Base-by-base conservation (phyloP, 2,329 filamentous ascomycete genomes). In the Piedraia hortae region DNA sequence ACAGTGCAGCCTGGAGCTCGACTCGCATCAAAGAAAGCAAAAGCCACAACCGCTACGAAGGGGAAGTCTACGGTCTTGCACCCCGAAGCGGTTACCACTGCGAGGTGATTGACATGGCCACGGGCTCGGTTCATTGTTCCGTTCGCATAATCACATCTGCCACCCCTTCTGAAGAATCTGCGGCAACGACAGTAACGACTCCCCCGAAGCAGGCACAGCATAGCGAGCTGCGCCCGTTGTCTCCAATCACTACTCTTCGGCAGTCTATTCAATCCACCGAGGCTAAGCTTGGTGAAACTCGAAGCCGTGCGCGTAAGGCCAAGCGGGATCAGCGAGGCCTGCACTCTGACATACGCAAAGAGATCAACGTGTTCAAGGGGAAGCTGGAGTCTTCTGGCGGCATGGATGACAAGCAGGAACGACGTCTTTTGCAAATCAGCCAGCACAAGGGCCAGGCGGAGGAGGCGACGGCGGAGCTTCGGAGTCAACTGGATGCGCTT, bases 1-100 rank as follows among this genome's bases (percentile, higher is more conserved):
- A 82, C 43, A 67, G 74, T 22, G 70, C 71, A 6, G 58, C 65
- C 28, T 82, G 73, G 73, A 71, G 72, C 37, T 71, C 71, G 2
- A 73, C 69, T 6, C 59, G 68, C 32, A 77, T 80, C 36, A 57
- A 39, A 22, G 59, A 25, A 36, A 50, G 19, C 42, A 53, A 26
- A 41, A 47, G 22, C 43, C 27, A 47, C 44, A 33, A 49, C 45
- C 21, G 45, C 34, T 38, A 44, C 37, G 54, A 54, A 20, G 73
- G 71, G 31, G 60, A 65, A 40, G 62, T 69, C 23, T 65, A 60
- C 28, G 63, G 63, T 27, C 51, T 69, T 21, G 62, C 71, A 10
- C 67, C 73, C 5, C 53, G 68, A 33, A 73, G 69, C 26, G 77
- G 67, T 44, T 82, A 80, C 44, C 62, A 66, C 30, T 73, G 64